A percentile compares a stretch with the other conserved stretches of the same genome.
Evolutionary conservation across 768 basidiomycete genomes (phyloP).

Genomic region (Macrolepiota albuminosa): DNA sequence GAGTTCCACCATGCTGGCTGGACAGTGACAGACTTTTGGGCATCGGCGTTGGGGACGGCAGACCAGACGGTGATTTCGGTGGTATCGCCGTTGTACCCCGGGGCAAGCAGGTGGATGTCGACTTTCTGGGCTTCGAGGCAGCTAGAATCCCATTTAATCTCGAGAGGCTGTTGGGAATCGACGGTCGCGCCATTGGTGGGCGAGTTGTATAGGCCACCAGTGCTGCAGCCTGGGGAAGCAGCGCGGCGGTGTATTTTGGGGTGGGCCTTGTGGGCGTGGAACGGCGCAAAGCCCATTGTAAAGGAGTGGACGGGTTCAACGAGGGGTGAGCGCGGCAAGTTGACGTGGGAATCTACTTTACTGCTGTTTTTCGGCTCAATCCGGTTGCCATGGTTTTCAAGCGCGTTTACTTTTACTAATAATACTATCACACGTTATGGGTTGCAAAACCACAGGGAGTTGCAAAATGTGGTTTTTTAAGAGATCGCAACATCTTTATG

Average conservation of each 20-base stretch:
- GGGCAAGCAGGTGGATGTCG: constrained; percentile 69
- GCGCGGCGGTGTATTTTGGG: not conserved
- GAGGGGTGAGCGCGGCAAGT: no score
- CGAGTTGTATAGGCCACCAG: constrained; percentile 57
- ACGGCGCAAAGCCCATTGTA: not conserved
- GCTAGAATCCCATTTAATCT: constrained; percentile 60
- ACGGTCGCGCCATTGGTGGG: constrained; percentile 46
- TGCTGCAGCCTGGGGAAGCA: constrained; percentile 37
- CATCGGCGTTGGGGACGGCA: constrained; percentile 41
- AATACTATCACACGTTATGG: no score
- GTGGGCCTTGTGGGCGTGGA: not conserved
- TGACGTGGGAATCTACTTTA: no score
- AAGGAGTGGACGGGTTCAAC: not conserved
- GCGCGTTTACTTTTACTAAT: no score
- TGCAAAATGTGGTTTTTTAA: no score
- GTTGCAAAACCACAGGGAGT: no score
- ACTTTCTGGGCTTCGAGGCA: constrained; percentile 47
- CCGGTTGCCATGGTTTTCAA: not conserved
- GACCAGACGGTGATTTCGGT: constrained; percentile 51
- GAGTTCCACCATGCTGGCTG: no score
- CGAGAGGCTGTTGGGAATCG: constrained; percentile 43
- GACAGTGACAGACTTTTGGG: constrained; percentile 18
- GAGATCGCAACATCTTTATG: no score
- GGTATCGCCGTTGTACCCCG: constrained; percentile 32
- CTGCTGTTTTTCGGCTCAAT: not conserved